These are phyloP conservation scores for Penicillium robsamsonii DNA, from an alignment of 495 filamentous ascomycete species.

Conservation along the genomic window DNA sequence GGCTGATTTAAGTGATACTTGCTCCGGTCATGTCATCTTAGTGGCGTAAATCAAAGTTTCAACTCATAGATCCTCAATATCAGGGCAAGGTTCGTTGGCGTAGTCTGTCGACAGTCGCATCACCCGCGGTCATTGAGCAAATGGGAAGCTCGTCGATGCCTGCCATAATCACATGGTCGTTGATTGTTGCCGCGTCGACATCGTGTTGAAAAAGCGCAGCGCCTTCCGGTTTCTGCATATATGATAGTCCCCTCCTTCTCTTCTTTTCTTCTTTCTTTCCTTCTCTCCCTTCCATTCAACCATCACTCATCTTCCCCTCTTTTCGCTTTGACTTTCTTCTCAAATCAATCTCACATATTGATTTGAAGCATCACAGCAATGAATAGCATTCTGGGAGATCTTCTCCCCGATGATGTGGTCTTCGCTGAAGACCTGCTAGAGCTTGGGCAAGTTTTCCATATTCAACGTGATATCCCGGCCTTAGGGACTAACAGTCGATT, in stretches of 20 bases:
- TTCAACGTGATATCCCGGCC: background rate
- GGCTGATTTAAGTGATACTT: background rate
- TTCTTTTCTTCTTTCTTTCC: conserved; percentile 5
- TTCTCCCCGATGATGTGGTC: conserved; percentile 67
- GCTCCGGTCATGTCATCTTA: background rate
- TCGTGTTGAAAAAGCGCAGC: background rate
- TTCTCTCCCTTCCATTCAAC: background rate
- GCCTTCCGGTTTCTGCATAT: background rate
- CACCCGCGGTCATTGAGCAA: background rate
- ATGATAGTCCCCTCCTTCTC: background rate
- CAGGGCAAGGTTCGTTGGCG: background rate
- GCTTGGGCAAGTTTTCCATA: conserved; percentile 60
- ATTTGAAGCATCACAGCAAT: conserved; percentile 41
- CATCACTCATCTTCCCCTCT: background rate
- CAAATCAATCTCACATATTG: background rate
- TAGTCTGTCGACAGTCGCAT: background rate
- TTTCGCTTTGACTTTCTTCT: background rate
- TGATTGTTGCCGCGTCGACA: background rate
- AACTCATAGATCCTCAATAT: background rate
- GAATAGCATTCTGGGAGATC: conserved; percentile 63
- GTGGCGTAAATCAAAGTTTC: background rate
- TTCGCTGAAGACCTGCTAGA: conserved; percentile 61
- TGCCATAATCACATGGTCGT: background rate
- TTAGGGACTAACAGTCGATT: background rate
- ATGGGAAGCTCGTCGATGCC: background rate